Evolutionary conservation across 2,329 filamentous ascomycete genomes (phyloP), one percentile per base, ranked within the genome.

Genomic region (Colletotrichum falcatum): DNA sequence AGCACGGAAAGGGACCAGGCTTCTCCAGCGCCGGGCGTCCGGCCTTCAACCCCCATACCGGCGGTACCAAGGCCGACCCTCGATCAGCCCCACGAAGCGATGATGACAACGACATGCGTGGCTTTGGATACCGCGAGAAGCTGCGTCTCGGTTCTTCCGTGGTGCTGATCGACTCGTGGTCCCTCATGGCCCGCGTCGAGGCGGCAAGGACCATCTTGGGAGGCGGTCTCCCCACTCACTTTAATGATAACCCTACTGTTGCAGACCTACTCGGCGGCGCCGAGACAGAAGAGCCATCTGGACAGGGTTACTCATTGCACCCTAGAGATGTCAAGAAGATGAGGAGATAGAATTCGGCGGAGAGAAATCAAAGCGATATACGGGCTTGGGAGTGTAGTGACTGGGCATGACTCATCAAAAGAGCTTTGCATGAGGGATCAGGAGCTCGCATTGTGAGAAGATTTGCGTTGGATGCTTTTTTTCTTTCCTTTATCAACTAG

Each of bases 1-100:
- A 88, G 75, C 82, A 83, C 3, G 84, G 86, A 49, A 85, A 86
- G 49, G 87, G 87, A 0, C 87, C 87, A 0, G 85, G 82, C 42
- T 89, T 88, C 74, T 87, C 86, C 8, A 86, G 83, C 1, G 85
- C 86, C 1, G 78, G 79, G 9, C 79, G 80, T 65, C 81, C 74
- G 76, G 79, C 76, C 44, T 81, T 66, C 48, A 83, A 85, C 66
- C 82, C 83, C 1, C 80, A 85, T 67, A 83, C 81, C 0, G 81
- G 81, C 26, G 79, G 81, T 5, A 78, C 77, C 4, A 82, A 81
- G 69, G 76, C 78, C 6, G 84, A 83, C 46, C 80, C 81, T 4
- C 53, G 58, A 18, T 39, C 60, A 12, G 60, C 26, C 35, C 37
- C 30, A 33, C 60, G 64, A 20, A 37, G 63, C 12, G 81, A 84